Percentiles rank a stretch among this genome's conserved stretches.
Evolutionary conservation across 139 green algal species (phyloP).

Genomic region (Closterium sp.): DNA sequence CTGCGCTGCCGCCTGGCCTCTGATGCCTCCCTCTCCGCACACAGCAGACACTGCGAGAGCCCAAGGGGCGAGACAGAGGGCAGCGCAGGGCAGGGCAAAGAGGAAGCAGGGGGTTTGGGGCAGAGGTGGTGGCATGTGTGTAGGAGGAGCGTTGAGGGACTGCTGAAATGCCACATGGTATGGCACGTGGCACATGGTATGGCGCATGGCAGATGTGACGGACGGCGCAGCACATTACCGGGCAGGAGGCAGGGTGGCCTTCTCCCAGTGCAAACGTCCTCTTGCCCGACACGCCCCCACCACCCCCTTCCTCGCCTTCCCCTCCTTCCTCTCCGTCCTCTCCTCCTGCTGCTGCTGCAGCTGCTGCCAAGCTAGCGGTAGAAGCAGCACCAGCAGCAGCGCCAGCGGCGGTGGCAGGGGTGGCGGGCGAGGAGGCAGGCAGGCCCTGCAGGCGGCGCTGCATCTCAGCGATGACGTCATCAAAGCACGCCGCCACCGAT

Average conservation of each 20-base stretch:
- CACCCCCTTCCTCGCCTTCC: background rate
- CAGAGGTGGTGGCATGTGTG: no score
- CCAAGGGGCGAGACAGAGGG: background rate
- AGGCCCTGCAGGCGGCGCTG: background rate
- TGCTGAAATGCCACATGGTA: no score
- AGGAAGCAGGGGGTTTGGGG: background rate
- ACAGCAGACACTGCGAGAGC: background rate
- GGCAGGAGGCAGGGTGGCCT: background rate
- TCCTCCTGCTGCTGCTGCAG: background rate
- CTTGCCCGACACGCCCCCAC: background rate
- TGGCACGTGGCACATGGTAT: background rate
- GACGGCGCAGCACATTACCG: background rate
- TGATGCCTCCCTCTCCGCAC: background rate
- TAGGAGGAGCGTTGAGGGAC: no score
- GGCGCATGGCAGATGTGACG: no score
- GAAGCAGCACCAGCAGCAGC: background rate
- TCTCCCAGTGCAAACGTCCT: background rate
- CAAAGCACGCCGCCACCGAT: conserved; percentile 3
- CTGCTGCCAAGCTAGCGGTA: background rate
- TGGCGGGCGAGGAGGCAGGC: background rate
- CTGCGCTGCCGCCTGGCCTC: background rate
- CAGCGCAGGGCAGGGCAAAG: background rate
- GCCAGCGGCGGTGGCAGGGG: background rate
- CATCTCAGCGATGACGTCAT: background rate
- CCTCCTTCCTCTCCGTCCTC: background rate